phyloP scores from a whole-genome alignment of 345 rosid species.

The Sisymbrium altissimum region DNA sequence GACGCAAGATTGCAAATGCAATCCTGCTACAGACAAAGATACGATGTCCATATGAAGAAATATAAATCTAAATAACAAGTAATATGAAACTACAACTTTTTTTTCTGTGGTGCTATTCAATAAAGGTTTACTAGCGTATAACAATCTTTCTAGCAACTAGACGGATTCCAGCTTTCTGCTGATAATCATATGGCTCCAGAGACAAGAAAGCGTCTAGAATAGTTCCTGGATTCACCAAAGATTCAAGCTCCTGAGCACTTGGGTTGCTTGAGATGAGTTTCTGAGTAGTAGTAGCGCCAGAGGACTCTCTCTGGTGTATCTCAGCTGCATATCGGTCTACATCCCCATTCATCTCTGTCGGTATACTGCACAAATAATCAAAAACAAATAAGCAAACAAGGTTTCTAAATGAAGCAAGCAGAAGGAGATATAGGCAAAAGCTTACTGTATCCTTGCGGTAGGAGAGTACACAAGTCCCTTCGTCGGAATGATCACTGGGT shows the following conservation, averaged over 20 bases:
- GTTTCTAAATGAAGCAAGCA: neutral
- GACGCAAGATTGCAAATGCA: neutral
- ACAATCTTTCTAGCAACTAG: slow-evolving; percentile 60
- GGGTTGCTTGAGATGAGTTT: slow-evolving; percentile 56
- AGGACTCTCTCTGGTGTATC: slow-evolving; percentile 57
- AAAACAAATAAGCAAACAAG: neutral
- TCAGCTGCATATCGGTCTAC: slow-evolving; percentile 50
- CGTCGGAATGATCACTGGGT: slow-evolving; percentile 40
- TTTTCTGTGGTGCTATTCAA: neutral
- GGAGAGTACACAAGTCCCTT: slow-evolving; percentile 38
- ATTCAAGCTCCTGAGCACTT: slow-evolving; percentile 45
- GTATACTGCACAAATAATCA: slow-evolving; percentile 52
- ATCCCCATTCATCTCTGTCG: slow-evolving; percentile 41
- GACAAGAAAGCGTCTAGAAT: slow-evolving; percentile 60
- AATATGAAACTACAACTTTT: neutral
- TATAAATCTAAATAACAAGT: neutral
- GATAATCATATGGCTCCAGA: slow-evolving; percentile 69
- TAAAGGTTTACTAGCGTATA: neutral
- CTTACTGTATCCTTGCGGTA: slow-evolving; percentile 76
- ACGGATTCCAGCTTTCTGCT: slow-evolving; percentile 70
- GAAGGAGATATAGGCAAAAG: slow-evolving; percentile 1
- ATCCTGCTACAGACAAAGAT: neutral
- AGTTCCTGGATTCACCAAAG: slow-evolving; percentile 45
- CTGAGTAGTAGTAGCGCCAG: slow-evolving; percentile 38
- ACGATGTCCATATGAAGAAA: neutral